Evolutionary conservation across 306 rosid genomes (phyloP), one percentile per base, ranked within the genome.

Genomic region (Carpinus fangiana): DNA sequence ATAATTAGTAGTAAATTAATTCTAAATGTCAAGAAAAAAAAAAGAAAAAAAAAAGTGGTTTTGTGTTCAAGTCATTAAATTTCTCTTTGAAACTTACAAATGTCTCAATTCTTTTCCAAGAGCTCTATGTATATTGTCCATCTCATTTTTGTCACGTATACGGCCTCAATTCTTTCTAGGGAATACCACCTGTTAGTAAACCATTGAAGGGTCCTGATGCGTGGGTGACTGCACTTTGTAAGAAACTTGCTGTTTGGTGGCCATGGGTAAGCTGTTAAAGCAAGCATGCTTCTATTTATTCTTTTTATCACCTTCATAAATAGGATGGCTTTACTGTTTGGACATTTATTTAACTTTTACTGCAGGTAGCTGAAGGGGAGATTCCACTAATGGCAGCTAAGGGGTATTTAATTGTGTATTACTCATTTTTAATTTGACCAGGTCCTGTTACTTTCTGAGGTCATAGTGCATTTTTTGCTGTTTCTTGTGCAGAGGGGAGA

Each of bases 341-440:
- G 68, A 59, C 78, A 5, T 48, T 60, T 73, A 41, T 26, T 64
- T 84, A 74, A 53, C 45, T 67, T 67, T 73, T 57, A 57, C 54
- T 86, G 74, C 86, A 94, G 98, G 91, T 95, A 81, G 98, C 93
- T 73, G 97, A 90, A 82, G 98, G 98, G 82, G 77, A 85, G 62
- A 88, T 90, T 80, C 98, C 97, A 54, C 82, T 92, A n/a, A 61
- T 66, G 82, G 90, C 89, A 68, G 87, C 88, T 75, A 92, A 90
- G 77, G 96, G 97, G 98, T 95, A 90, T 31, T 59, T 59, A 36
- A 65, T 61, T 57, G 77, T 64, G 67, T 23, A 36, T 66, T 26
- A 7, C 47, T 65, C 26, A 31, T 79, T 57, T 43, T 84, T 18
- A 38, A 60, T 74, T 21, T 48, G 41, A 46, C 23, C 12, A 23